Percentiles rank a stretch among this genome's conserved stretches.
Evolutionary conservation across 257 asterid genomes (phyloP).

Genomic region (Rauvolfia tetraphylla): DNA sequence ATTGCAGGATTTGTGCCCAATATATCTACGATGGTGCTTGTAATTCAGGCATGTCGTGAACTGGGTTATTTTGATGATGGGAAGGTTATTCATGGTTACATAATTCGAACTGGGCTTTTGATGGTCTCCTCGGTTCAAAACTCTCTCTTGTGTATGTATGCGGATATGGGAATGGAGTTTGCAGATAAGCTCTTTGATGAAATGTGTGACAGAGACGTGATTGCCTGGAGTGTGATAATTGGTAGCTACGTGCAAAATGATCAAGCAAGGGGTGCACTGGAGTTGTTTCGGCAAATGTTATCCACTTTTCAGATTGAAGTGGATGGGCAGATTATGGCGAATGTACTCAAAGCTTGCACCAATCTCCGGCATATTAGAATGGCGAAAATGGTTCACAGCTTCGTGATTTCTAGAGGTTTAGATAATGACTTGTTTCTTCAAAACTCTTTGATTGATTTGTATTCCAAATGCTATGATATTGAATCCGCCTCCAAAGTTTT

Average conservation of each 20-base stretch:
- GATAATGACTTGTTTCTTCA: conserved; percentile 60
- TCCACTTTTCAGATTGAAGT: conserved; percentile 36
- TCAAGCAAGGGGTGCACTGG: conserved; percentile 37
- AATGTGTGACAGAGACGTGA: conserved; percentile 62
- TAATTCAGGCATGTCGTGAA: conserved; percentile 53
- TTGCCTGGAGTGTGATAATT: conserved; percentile 79
- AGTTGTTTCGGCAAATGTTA: conserved; percentile 52
- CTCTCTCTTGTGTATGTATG: conserved; percentile 57
- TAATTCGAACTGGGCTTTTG: conserved; percentile 53
- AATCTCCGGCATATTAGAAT: conserved; percentile 38
- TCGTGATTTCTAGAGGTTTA: conserved; percentile 52
- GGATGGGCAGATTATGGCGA: conserved; percentile 70
- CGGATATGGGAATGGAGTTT: conserved; percentile 46
- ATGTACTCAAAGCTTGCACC: conserved; percentile 65
- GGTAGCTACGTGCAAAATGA: conserved; percentile 44
- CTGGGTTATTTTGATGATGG: conserved; percentile 41
- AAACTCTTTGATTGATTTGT: conserved; percentile 72
- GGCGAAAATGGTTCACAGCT: conserved; percentile 60
- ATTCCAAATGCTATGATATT: conserved; percentile 67
- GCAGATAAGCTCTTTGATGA: conserved; percentile 68
- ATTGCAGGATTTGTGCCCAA: conserved; percentile 62
- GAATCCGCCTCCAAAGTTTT: conserved; percentile 57
- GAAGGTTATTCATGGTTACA: conserved; percentile 49
- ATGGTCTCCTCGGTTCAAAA: conserved; percentile 59
- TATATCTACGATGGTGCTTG: conserved; percentile 65